A percentile compares a stretch with the other conserved stretches of the same genome.
Evolutionary conservation across 441 rosid species (phyloP).

Genomic region (Croton laevigatus): DNA sequence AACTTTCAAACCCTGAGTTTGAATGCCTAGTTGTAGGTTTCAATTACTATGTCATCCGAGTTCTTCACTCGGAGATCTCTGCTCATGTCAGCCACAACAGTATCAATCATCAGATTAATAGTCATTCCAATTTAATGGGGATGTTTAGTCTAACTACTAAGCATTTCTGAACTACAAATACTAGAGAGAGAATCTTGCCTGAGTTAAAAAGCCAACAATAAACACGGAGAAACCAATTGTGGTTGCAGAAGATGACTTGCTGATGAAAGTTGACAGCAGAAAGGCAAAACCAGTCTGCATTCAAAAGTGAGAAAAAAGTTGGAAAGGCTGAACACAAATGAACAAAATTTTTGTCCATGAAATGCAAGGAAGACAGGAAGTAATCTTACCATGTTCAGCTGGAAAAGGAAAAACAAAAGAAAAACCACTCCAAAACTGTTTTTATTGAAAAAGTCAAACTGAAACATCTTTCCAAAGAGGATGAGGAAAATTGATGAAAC

Average conservation of each 20-base stretch:
- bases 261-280: constrained; percentile 66
- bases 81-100: neutral
- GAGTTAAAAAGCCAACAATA: constrained; percentile 73
- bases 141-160: neutral
- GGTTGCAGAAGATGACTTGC: constrained; percentile 80
- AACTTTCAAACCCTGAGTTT: neutral
- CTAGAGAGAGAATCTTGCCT: constrained; percentile 47
- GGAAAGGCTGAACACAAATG: constrained; percentile 14
- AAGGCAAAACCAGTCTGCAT: constrained; percentile 77
- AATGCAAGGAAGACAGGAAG: constrained; percentile 4
- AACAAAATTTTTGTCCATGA: constrained; percentile 12
- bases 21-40: neutral
- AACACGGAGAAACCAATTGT: constrained; percentile 78
- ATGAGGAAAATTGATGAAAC: constrained; percentile 73
- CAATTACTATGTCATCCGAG: neutral
- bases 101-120: neutral
- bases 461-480: constrained; percentile 91
- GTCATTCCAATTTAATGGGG: neutral
- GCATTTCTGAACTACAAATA: neutral
- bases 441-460: constrained; percentile 75
- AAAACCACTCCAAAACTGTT: constrained; percentile 67
- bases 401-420: constrained; percentile 75
- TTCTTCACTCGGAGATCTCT: neutral
- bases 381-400: constrained; percentile 72
- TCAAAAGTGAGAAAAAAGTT: constrained; percentile 19